Percentiles rank a stretch among this genome's conserved stretches.
phyloP scores from a whole-genome alignment of 2,329 filamentous ascomycete species.

The Xylariaceae sp. region DNA sequence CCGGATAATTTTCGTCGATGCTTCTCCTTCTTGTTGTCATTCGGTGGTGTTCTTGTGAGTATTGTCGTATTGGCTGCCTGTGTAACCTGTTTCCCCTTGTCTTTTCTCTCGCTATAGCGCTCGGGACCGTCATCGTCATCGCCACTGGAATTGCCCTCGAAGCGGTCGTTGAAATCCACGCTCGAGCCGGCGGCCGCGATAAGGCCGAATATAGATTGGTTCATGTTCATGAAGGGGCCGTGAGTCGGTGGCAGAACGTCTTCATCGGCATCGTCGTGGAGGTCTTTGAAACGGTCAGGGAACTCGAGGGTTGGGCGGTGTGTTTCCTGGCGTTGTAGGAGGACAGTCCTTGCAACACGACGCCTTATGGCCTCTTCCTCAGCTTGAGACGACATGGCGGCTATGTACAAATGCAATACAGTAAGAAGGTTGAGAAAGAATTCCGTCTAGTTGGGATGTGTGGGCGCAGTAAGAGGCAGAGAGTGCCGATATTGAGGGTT shows the following conservation, averaged over 20 bases:
- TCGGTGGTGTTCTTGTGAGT: constrained; percentile 30
- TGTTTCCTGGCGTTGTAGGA: constrained; percentile 40
- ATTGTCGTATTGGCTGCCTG: constrained; percentile 30
- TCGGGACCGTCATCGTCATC: constrained; percentile 55
- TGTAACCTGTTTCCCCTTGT: constrained; percentile 24
- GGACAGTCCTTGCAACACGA: constrained; percentile 40
- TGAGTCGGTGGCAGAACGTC: constrained; percentile 42
- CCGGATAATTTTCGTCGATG: constrained; percentile 61
- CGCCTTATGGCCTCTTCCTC: constrained; percentile 38
- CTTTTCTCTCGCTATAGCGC: constrained; percentile 25
- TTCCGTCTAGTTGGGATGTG: too few species aligned
- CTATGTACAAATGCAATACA: too few species aligned
- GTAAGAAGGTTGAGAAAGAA: too few species aligned
- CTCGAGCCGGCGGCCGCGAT: constrained; percentile 83
- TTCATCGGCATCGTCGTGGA: constrained; percentile 47
- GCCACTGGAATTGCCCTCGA: constrained; percentile 75
- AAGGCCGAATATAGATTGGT: constrained; percentile 90
- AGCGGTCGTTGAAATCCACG: constrained; percentile 76
- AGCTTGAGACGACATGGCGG: constrained; percentile 24
- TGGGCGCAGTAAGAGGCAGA: too few species aligned
- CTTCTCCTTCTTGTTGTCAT: constrained; percentile 37
- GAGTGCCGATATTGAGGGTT: too few species aligned
- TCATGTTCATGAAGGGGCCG: constrained; percentile 53
- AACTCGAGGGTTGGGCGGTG: constrained; percentile 45
- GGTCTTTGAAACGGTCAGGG: constrained; percentile 49